phyloP scores from a whole-genome alignment of 805 yeast genomes.

The Priceomyces fermenticarens region DNA sequence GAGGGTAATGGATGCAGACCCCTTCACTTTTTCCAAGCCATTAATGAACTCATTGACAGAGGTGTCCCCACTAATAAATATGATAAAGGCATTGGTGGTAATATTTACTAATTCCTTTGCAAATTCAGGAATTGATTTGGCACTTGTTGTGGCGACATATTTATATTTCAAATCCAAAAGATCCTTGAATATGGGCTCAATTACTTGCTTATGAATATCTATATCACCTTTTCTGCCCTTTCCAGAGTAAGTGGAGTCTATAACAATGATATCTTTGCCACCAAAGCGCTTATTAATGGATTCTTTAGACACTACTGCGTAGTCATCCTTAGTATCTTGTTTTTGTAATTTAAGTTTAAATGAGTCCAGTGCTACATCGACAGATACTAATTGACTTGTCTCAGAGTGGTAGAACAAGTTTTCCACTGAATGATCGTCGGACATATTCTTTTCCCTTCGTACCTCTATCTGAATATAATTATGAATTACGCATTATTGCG shows the following conservation, averaged over 20 bases:
- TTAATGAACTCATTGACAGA: constrained; percentile 76
- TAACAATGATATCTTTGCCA: constrained; percentile 13
- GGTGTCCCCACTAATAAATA: constrained; percentile 84
- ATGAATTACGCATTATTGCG: background rate
- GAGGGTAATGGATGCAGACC: constrained; percentile 17
- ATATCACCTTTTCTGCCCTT: constrained; percentile 29
- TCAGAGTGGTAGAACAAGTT: constrained; percentile 1
- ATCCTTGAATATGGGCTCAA: constrained; percentile 47
- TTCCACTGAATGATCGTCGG: background rate
- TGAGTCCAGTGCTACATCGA: background rate
- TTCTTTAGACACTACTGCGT: constrained; percentile 1
- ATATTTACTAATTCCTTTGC: constrained; percentile 27
- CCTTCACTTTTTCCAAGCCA: constrained; percentile 19
- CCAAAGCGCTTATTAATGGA: background rate
- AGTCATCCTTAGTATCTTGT: background rate
- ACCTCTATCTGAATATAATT: background rate
- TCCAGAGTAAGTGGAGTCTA: constrained; percentile 55
- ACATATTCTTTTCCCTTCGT: background rate
- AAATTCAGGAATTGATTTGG: constrained; percentile 36
- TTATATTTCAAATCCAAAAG: constrained; percentile 31
- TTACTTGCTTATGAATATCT: constrained; percentile 39
- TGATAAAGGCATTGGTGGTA: constrained; percentile 35
- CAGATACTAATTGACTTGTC: background rate
- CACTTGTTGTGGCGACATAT: constrained; percentile 43
- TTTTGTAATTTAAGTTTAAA: background rate